Conservation (phyloP, 352 stramenopile species). For the Phytophthora pseudosyringae region DNA sequence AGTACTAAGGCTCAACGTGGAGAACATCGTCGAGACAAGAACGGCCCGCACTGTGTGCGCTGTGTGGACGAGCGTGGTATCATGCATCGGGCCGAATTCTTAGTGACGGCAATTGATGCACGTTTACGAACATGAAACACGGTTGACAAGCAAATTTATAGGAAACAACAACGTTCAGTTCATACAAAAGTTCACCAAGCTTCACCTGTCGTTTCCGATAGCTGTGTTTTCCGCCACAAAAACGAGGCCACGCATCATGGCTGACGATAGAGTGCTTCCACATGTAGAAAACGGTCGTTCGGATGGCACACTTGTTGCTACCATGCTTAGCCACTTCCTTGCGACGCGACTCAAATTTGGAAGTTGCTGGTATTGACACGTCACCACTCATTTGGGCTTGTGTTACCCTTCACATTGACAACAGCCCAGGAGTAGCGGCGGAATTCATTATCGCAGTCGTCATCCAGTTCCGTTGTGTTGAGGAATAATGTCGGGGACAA, state of each 20-base stretch:
- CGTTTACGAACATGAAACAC: too few species aligned
- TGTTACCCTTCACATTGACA: too few species aligned
- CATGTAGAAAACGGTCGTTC: background rate
- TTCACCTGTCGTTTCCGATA: too few species aligned
- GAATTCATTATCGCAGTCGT: background rate
- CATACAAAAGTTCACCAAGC: too few species aligned
- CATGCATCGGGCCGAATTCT: too few species aligned
- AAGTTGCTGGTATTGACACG: background rate
- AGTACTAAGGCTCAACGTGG: constrained; percentile 30
- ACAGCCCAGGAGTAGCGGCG: too few species aligned
- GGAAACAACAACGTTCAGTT: too few species aligned
- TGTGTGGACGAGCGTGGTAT: constrained; percentile 27
- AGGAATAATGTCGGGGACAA: background rate
- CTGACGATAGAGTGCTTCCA: too few species aligned
- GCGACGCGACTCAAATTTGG: background rate
- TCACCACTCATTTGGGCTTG: background rate
- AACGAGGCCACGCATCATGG: too few species aligned
- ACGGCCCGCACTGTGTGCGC: constrained; percentile 39
- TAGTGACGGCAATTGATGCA: too few species aligned
- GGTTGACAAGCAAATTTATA: too few species aligned
- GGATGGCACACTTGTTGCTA: background rate
- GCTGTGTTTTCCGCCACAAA: too few species aligned
- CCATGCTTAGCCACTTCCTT: background rate
- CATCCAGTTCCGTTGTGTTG: background rate
- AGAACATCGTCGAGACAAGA: constrained; percentile 30